Percentiles rank a stretch among this genome's conserved stretches.
Conservation (phyloP, 495 filamentous ascomycete genomes). For the Lophium mytilinum region DNA sequence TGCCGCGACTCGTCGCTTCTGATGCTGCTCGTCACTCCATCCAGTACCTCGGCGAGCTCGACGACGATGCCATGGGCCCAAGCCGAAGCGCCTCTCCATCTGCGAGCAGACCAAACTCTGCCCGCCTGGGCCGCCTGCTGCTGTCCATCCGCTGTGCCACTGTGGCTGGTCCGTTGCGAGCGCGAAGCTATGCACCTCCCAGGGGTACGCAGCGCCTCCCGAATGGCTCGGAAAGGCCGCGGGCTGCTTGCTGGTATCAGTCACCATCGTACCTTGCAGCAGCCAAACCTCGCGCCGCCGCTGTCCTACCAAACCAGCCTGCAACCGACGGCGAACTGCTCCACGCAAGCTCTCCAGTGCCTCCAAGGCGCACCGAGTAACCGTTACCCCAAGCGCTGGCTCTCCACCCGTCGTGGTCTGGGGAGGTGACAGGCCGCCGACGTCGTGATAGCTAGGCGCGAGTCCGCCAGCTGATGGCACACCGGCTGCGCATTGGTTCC, state of each 20-base stretch:
- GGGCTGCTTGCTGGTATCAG: slow-evolving; percentile 2
- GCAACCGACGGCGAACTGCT: slow-evolving; percentile 9
- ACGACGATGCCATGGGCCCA: too few relatives aligned
- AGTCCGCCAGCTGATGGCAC: slow-evolving; percentile 4
- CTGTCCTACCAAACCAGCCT: slow-evolving; percentile 9
- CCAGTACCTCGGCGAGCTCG: too few relatives aligned
- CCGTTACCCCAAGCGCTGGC: slow-evolving; percentile 3
- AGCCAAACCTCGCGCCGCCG: slow-evolving; percentile 1
- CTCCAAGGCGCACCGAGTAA: slow-evolving; percentile 10
- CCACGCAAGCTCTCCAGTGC: slow-evolving; percentile 4
- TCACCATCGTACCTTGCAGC: slow-evolving; percentile 23
- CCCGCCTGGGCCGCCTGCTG: not conserved
- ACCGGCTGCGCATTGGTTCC: slow-evolving; percentile 11
- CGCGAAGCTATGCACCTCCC: slow-evolving; percentile 18
- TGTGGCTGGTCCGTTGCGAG: slow-evolving; percentile 1
- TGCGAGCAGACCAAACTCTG: not conserved
- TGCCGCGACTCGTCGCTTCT: too few relatives aligned
- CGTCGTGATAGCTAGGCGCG: slow-evolving; percentile 5
- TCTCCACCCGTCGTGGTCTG: not conserved
- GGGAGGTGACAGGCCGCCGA: not conserved
- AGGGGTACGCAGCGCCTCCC: slow-evolving; percentile 20
- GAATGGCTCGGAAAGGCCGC: slow-evolving; percentile 14
- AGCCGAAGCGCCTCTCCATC: not conserved
- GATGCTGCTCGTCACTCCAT: too few relatives aligned
- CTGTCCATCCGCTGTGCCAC: not conserved